Conservation (phyloP, 164 flowering plant genomes). For the Stephania japonica region DNA sequence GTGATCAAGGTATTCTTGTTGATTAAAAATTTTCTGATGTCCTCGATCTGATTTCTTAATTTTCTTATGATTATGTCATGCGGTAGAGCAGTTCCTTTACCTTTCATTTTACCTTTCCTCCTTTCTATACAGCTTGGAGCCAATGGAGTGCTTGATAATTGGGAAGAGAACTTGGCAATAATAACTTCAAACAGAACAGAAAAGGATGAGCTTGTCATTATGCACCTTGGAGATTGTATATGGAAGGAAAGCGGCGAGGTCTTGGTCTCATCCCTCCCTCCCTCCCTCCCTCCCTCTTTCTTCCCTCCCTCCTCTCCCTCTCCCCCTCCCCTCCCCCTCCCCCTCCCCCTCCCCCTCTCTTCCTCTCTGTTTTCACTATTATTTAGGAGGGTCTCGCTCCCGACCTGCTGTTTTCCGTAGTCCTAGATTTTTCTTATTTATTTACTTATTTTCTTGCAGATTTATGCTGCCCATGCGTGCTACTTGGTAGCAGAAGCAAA, state of each 20-base stretch:
- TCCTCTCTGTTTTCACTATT: not conserved
- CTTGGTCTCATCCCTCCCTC: conserved; percentile 11
- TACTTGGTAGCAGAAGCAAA: conserved; percentile 92
- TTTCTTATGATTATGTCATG: no score
- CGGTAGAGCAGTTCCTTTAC: not conserved
- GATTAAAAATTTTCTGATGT: no score
- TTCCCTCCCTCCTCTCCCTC: not conserved
- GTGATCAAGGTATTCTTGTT: no score
- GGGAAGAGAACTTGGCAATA: conserved; percentile 90
- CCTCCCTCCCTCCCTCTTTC: not conserved
- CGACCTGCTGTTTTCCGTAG: conserved; percentile 13
- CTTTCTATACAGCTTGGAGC: conserved; percentile 34
- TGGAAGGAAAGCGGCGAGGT: conserved; percentile 90
- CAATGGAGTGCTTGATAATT: conserved; percentile 66
- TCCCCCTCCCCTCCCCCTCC: not conserved
- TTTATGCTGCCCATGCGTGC: conserved; percentile 86
- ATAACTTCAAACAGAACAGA: conserved; percentile 82
- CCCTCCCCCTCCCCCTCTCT: not conserved
- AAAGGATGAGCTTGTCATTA: conserved; percentile 79
- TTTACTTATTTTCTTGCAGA: conserved; percentile 31
- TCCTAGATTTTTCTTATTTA: not conserved
- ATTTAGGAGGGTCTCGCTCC: not conserved
- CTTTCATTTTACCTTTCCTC: not conserved
- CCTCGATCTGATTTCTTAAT: no score
- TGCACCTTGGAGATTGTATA: conserved; percentile 86